phyloP scores from a whole-genome alignment of 2,329 filamentous ascomycete species.

The Microsporum canis region DNA sequence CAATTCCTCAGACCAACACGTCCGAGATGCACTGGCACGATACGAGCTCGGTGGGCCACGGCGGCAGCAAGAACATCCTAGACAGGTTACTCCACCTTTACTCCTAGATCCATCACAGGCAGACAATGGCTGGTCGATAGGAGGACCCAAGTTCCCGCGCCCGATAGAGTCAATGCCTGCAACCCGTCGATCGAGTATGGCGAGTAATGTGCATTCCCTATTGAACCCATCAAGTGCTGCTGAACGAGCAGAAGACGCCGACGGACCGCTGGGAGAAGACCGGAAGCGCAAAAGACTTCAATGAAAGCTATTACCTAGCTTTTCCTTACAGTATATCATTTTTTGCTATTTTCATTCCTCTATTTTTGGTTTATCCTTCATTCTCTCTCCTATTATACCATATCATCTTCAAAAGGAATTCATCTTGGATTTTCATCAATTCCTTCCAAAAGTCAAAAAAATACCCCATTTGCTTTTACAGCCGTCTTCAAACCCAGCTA shows the following conservation, averaged over 20 bases:
- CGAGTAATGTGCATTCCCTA: slow-evolving; percentile 55
- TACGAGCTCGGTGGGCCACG: slow-evolving; percentile 53
- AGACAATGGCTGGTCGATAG: slow-evolving; percentile 47
- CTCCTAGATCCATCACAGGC: slow-evolving; percentile 35
- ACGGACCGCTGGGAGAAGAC: slow-evolving; percentile 43
- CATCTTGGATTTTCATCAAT: background rate
- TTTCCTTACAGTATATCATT: background rate
- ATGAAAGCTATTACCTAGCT: slow-evolving; percentile 21
- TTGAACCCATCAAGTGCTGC: slow-evolving; percentile 58
- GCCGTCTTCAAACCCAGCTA: background rate
- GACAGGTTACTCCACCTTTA: slow-evolving; percentile 45
- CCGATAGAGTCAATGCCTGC: slow-evolving; percentile 40
- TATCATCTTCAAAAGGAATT: background rate
- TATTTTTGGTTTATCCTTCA: background rate
- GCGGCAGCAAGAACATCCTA: slow-evolving; percentile 36
- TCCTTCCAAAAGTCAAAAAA: background rate
- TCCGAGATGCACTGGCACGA: slow-evolving; percentile 50
- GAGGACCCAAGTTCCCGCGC: slow-evolving; percentile 33
- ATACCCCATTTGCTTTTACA: background rate
- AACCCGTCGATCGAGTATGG: slow-evolving; percentile 60
- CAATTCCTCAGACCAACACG: slow-evolving; percentile 48
- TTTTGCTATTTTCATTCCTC: background rate
- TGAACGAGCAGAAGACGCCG: slow-evolving; percentile 54
- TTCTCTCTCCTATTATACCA: background rate
- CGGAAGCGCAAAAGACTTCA: slow-evolving; percentile 50